Percentiles rank a stretch among this genome's conserved stretches.
Evolutionary conservation across 495 filamentous ascomycete genomes (phyloP).

Genomic region (Chaetomium cochliodes): DNA sequence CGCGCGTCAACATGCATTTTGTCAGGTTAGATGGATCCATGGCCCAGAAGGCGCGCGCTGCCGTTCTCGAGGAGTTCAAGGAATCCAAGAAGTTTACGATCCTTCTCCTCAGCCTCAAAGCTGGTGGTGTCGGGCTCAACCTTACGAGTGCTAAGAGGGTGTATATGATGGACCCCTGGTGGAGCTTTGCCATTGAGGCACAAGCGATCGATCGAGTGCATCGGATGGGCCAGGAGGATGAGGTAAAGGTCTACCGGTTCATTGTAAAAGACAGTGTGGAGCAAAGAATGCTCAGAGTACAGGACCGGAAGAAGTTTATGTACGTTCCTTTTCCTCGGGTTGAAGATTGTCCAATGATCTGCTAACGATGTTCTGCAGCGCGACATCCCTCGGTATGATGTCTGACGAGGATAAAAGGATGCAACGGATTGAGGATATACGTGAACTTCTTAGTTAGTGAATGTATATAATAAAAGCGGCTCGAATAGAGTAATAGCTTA

Average conservation of each 20-base stretch:
- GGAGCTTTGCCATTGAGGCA: constrained; percentile 94
- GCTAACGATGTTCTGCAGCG: constrained; percentile 52
- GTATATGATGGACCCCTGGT: constrained; percentile 99
- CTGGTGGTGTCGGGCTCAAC: constrained; percentile 92
- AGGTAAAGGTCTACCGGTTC: constrained; percentile 83
- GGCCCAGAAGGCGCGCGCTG: constrained; percentile 76
- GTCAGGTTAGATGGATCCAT: constrained; percentile 90
- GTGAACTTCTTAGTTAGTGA: constrained; percentile 72
- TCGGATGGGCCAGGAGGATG: constrained; percentile 88
- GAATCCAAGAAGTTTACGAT: constrained; percentile 55
- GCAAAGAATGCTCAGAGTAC: constrained; percentile 87
- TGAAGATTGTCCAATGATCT: neutral
- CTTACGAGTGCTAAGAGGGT: constrained; percentile 83
- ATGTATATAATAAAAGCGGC: neutral
- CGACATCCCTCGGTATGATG: constrained; percentile 89
- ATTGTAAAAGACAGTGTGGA: constrained; percentile 89
- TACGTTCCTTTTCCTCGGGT: constrained; percentile 44
- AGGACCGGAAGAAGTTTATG: constrained; percentile 96
- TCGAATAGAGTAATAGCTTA: too few species aligned
- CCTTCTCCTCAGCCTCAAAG: constrained; percentile 79
- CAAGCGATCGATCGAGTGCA: constrained; percentile 99
- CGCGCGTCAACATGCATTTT: constrained; percentile 66
- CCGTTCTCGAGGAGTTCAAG: constrained; percentile 70
- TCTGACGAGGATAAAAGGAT: constrained; percentile 88
- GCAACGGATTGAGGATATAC: constrained; percentile 91